Base-by-base conservation (phyloP, 495 filamentous ascomycete genomes). In the Neurospora sp. region DNA sequence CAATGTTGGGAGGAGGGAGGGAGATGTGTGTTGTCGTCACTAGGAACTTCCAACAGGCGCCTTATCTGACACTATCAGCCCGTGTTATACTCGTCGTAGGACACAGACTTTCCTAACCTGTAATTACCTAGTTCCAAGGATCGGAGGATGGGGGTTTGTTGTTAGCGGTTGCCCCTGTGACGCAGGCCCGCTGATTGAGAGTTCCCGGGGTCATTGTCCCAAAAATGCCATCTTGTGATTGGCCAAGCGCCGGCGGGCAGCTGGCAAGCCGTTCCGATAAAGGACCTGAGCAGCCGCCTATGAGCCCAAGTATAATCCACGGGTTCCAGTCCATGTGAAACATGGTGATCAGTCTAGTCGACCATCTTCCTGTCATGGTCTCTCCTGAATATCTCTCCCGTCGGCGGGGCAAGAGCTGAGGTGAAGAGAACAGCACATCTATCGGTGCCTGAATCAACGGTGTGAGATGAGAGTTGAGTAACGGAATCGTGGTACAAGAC, bases 131-230 rank as follows among this genome's bases (percentile, higher is more conserved):
- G 44, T 23, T 48, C n/a, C 44, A 48, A 23, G 46, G 46, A 54
- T 54, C 20, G 46, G 46, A 54, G 46, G n/a, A 54, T 54, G 54
- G 54, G 54, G 54, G 54, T 16, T 62, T 6, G 14, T 35, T 62
- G 54, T 62, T 35, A 62, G 54, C 54, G 54, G 27, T 62, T 62
- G 54, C 1, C 54, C 46, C 69, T 75, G 75, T 77, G 75, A 75
- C 75, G 59, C 31, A 39, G 66, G 71, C 69, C 71, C 71, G 71
- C 72, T 75, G 73, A 73, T 75, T 72, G 62, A 70, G 59, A 71
- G 75, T 76, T 72, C 69, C 75, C 71, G 71, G 41, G 71, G n/a
- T 69, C 18, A 20, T 73, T 69, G 66, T 73, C 27, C 69, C 69
- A 42, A 35, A 66, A 35, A 66, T 35, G 12, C 23, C 69, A 70